Percentiles rank a stretch among this genome's conserved stretches.
phyloP scores from a whole-genome alignment of 768 basidiomycete genomes.

The Pleurotus giganteus region DNA sequence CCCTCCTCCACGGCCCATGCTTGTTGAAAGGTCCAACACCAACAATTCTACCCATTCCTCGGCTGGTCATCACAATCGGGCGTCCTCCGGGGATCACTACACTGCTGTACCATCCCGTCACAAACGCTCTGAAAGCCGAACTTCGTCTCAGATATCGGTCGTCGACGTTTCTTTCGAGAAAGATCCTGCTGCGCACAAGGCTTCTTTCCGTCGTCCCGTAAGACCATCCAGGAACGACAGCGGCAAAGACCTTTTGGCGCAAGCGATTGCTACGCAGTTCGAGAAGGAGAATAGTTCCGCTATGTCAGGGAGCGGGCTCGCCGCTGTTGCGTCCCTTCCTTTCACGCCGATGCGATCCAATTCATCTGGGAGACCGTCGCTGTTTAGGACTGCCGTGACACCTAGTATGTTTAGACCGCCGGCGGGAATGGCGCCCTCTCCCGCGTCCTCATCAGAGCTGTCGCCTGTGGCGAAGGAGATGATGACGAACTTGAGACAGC shows the following conservation, averaged over 20 bases:
- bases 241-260: conserved; percentile 6
- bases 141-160: not conserved
- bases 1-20: not conserved
- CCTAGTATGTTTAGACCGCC: conserved; percentile 48
- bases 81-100: not conserved
- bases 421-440: conserved; percentile 47
- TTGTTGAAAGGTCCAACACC: conserved; percentile 5
- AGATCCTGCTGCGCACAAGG: not conserved
- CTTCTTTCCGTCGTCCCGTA: conserved; percentile 16
- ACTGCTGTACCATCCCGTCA: not conserved
- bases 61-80: not conserved
- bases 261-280: conserved; percentile 18
- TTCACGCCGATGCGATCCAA: conserved; percentile 46
- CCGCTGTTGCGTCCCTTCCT: conserved; percentile 25
- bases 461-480: conserved; percentile 67
- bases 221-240: conserved; percentile 15
- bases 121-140: not conserved
- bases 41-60: not conserved
- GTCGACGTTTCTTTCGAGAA: conserved; percentile 8
- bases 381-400: conserved; percentile 35
- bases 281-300: conserved; percentile 42
- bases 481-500: conserved; percentile 61
- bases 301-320: conserved; percentile 31
- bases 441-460: conserved; percentile 70
- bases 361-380: conserved; percentile 28